Evolutionary conservation across 306 rosid genomes (phyloP), one percentile per base, ranked within the genome.

Genomic region (Inga laurina): DNA sequence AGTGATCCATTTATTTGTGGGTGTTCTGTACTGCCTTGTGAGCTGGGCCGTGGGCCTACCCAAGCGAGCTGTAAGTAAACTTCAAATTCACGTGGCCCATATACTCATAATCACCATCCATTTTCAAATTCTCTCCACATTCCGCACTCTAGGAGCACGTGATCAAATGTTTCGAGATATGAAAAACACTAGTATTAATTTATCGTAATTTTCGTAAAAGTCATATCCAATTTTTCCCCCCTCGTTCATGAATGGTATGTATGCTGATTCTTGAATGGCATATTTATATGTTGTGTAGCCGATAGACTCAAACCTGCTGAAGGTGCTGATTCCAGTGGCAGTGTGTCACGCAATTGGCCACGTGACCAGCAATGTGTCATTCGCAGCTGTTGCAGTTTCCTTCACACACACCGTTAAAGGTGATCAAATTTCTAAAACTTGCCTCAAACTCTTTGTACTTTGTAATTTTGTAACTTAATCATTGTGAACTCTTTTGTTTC

Each of bases 331-430:
- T 75, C 99, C 98, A 4, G 98, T 95, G 72, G 97, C 98, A 13
- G 82, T 90, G 82, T 93, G 99, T 76, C 99, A 95, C 46, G 98
- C 98, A 22, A 86, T 95, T 72, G 99, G 99, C 84, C 99, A 95
- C 78, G 99, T 95, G 83, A 93, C 92, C 87, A 90, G 94, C 83
- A 95, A 95, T 89, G 99, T 95, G 22, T 95, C 98, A 73, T 95
- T 95, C 82, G 99, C 99, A 10, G 99, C 99, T 5, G 99, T 95
- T 54, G 99, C 98, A 43, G 99, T 95, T 77, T 95, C 99, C 44
- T 95, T 95, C 90, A 93, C 98, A 2, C 99, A 95, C 77, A 95
- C 99, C 34, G 56, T 93, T 72, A 95, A 95, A 92, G 97, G 99
- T 95, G 76, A 57, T 57, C 43, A 0, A 82, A 24, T 71, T n/a